phyloP scores from a whole-genome alignment of 1,284 basidiomycete genomes.

The Tilletia caries region DNA sequence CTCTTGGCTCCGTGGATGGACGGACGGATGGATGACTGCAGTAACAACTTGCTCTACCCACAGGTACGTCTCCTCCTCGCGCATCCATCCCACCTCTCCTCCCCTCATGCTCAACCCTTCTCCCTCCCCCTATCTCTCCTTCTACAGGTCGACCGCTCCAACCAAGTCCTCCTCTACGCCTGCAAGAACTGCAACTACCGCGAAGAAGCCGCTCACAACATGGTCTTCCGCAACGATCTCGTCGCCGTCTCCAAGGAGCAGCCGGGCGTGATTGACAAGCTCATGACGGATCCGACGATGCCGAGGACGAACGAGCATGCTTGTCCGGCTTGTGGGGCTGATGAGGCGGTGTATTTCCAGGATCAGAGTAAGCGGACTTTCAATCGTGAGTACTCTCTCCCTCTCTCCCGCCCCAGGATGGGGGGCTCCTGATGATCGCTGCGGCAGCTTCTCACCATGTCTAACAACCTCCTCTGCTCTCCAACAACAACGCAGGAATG shows the following conservation, averaged over 20 bases:
- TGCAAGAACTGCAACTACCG: constrained; percentile 89
- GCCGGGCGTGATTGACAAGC: constrained; percentile 84
- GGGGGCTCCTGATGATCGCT: no score
- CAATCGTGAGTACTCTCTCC: constrained; percentile 27
- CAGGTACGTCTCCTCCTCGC: constrained; percentile 49
- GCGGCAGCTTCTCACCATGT: no score
- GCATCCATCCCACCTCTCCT: not conserved
- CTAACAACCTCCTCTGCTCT: no score
- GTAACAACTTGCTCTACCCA: constrained; percentile 89
- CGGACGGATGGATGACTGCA: constrained; percentile 26
- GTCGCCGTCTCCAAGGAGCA: constrained; percentile 87
- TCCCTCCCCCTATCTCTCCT: not conserved
- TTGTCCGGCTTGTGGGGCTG: constrained; percentile 46
- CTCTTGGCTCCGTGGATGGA: no score
- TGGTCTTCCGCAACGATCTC: constrained; percentile 90
- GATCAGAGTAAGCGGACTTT: constrained; percentile 50
- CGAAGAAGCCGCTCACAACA: constrained; percentile 78
- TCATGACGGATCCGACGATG: constrained; percentile 86
- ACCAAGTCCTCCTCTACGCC: constrained; percentile 82
- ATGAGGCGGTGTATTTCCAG: constrained; percentile 49
- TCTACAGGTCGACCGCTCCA: constrained; percentile 64
- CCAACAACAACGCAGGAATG: constrained; percentile 27
- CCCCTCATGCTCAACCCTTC: not conserved
- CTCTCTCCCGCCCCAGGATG: not conserved
- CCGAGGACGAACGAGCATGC: constrained; percentile 41